Evolutionary conservation across 768 basidiomycete genomes (phyloP).

Genomic region (Coprinopsis marcescibilis): DNA sequence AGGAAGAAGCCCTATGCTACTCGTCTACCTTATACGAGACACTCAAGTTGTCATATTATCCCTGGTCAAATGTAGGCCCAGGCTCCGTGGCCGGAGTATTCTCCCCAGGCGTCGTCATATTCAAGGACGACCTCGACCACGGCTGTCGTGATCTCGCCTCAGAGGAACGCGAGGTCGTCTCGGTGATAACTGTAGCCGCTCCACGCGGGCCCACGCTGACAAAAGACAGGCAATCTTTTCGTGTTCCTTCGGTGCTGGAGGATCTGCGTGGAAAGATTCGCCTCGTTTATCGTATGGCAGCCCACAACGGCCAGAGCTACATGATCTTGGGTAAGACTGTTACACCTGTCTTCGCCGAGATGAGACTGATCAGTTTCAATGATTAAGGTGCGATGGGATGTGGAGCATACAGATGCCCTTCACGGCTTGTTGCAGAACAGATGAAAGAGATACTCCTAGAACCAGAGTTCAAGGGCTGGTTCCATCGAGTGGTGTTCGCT

Average conservation of each 20-base stretch:
- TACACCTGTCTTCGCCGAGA: not conserved
- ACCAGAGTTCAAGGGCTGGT: slow-evolving; percentile 38
- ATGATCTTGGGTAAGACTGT: slow-evolving; percentile 31
- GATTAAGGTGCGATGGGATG: slow-evolving; percentile 40
- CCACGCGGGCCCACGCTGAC: slow-evolving; percentile 29
- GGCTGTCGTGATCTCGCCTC: slow-evolving; percentile 29
- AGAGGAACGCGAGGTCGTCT: slow-evolving; percentile 31
- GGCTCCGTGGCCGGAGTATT: slow-evolving; percentile 34
- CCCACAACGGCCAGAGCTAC: slow-evolving; percentile 27
- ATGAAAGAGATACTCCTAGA: slow-evolving; percentile 37
- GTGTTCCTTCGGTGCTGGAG: slow-evolving; percentile 22
- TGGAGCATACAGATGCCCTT: slow-evolving; percentile 37
- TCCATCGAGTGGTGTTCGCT: slow-evolving; percentile 35
- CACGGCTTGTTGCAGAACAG: slow-evolving; percentile 32
- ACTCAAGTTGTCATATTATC: slow-evolving; percentile 34
- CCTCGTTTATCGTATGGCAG: slow-evolving; percentile 39
- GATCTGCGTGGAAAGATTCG: slow-evolving; percentile 38
- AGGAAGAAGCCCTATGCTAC: slow-evolving; percentile 47
- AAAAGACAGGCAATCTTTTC: slow-evolving; percentile 18
- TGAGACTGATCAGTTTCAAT: not conserved
- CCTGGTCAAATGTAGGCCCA: slow-evolving; percentile 41
- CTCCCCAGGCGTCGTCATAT: slow-evolving; percentile 42
- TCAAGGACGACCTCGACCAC: slow-evolving; percentile 41
- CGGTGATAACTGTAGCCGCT: slow-evolving; percentile 42
- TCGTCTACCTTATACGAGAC: slow-evolving; percentile 40